phyloP scores from a whole-genome alignment of 371 early-diverging fungal species.

The Zancudomyces culisetae region DNA sequence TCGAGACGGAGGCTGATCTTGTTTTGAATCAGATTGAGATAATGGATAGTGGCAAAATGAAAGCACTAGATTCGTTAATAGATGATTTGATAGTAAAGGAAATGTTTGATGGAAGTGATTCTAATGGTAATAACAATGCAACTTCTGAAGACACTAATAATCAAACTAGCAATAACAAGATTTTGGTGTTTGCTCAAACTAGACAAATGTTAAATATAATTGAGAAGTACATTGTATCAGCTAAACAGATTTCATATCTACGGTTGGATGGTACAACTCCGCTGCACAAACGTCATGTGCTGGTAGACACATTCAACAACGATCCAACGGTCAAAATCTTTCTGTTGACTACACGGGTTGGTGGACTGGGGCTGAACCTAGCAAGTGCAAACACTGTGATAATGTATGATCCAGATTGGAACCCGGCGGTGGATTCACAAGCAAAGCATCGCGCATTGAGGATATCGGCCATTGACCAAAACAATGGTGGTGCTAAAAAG shows the following conservation, averaged over 20 bases:
- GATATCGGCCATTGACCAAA: too few species aligned
- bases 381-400: conserved; percentile 89
- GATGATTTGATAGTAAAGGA: too few species aligned
- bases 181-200: conserved; percentile 90
- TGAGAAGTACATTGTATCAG: conserved; percentile 13
- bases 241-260: conserved; percentile 28
- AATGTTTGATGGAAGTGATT: too few species aligned
- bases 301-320: conserved; percentile 67
- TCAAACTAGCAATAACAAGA: conserved; percentile 63
- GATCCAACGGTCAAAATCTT: conserved; percentile 57
- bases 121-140: too few species aligned
- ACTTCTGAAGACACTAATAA: conserved; percentile 73
- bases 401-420: conserved; percentile 98
- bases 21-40: conserved; percentile 5
- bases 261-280: conserved; percentile 95
- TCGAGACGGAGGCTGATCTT: not conserved
- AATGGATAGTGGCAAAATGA: conserved; percentile 47
- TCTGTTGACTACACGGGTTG: conserved; percentile 91
- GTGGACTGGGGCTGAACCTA: conserved; percentile 91
- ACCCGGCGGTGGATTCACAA: conserved; percentile 92
- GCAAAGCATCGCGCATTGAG: conserved; percentile 95
- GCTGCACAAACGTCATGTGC: conserved; percentile 47
- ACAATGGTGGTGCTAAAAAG: conserved; percentile 82
- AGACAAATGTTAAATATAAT: conserved; percentile 92
- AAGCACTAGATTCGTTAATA: conserved; percentile 61